These are phyloP conservation scores for Iodosphaeria phyllophila DNA, from an alignment of 2,329 filamentous ascomycete genomes.

Conservation along the genomic window DNA sequence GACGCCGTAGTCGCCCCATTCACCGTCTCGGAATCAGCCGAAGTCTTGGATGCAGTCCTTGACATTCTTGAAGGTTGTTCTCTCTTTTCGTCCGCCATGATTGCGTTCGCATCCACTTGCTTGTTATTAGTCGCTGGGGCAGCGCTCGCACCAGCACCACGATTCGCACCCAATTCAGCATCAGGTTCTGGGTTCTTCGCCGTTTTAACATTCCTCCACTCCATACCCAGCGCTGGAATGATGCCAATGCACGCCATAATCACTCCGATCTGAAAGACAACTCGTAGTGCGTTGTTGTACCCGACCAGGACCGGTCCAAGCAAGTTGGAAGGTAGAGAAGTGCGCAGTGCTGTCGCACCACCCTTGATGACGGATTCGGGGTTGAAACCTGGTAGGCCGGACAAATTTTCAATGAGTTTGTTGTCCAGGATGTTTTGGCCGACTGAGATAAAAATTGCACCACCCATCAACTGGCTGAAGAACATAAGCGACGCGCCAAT, in stretches of 20 bases:
- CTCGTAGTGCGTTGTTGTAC: constrained; percentile 42
- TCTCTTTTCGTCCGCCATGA: too few relatives aligned
- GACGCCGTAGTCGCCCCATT: constrained; percentile 1
- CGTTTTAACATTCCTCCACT: constrained; percentile 37
- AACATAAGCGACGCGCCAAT: constrained; percentile 19
- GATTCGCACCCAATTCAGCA: constrained; percentile 1
- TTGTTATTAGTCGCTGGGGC: constrained; percentile 4
- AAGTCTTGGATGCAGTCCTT: too few relatives aligned
- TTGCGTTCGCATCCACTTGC: neutral
- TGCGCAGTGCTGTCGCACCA: constrained; percentile 12
- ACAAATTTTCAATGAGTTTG: constrained; percentile 15
- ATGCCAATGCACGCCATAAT: constrained; percentile 33
- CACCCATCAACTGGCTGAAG: constrained; percentile 22
- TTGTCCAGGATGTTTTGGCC: constrained; percentile 20
- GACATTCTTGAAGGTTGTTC: too few relatives aligned
- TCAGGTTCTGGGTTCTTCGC: too few relatives aligned
- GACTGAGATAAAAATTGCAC: constrained; percentile 20
- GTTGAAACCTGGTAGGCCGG: constrained; percentile 12
- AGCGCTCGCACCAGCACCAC: constrained; percentile 3
- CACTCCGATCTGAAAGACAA: constrained; percentile 40
- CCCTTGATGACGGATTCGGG: constrained; percentile 9
- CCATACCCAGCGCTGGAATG: constrained; percentile 32
- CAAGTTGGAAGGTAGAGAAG: constrained; percentile 7
- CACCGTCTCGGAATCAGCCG: too few relatives aligned
- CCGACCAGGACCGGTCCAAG: constrained; percentile 15